Base-by-base conservation (phyloP, 75 land plant genomes). In the Chamaecyparis obtusa region DNA sequence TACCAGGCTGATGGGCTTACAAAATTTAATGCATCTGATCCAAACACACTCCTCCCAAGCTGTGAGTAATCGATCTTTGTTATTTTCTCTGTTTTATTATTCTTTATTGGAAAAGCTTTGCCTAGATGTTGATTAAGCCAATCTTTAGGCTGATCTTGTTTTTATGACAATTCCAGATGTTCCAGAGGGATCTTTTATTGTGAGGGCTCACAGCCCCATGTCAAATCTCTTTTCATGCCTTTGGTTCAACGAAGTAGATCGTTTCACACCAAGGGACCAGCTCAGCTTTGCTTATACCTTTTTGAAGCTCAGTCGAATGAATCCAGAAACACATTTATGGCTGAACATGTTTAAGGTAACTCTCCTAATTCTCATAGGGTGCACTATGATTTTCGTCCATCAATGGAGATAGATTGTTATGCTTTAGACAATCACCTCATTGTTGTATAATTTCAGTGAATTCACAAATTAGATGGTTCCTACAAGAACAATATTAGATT, bases 211-310 rank as follows among this genome's bases (percentile, higher is more conserved):
- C 86, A 96, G 99, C 1, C 99, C 99, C 56, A 96, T 98, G 97
- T 94, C 99, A 88, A 98, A 98, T 89, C 94, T 98, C 86, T 98
- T 98, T 87, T 98, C 99, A 9, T 98, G 99, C 88, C 97, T 98
- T 85, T 98, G 99, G 99, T 98, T 96, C 91, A 96, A 98, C 89
- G 99, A 98, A 88, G 99, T 96, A 30, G 95, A 96, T 43, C 95
- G 94, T 56, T 98, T 96, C 88, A 98, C 99, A 15, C 91, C 99
- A 51, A 93, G 99, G 36, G 99, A 98, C 86, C 99, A 98, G 89
- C 91, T 98, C 51, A 98, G 99, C 87, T 98, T 98, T 91, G 99
- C 99, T 13, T 97, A 97, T 78, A 98, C 99, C 27, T 98, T 92
- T 84, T 90, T 95, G 87, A 98, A 98, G 75, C 87, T 98, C 85